These are phyloP conservation scores for Elsinoe arachidis DNA, from an alignment of 2,329 filamentous ascomycete genomes.

Conservation along the genomic window DNA sequence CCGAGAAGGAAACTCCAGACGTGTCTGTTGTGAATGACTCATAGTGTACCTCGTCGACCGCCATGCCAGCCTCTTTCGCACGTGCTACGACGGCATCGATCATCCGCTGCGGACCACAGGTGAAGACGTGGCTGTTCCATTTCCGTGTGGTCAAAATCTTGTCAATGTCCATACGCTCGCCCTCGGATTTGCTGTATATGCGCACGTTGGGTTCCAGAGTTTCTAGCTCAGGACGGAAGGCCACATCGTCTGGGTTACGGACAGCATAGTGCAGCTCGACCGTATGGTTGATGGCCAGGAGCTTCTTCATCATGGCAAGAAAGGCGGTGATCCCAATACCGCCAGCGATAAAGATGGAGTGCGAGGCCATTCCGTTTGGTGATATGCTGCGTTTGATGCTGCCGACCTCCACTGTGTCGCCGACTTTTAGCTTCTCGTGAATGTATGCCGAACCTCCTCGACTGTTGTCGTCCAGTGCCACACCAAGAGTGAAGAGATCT, in stretches of 20 bases:
- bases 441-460: slow-evolving; percentile 55
- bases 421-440: slow-evolving; percentile 41
- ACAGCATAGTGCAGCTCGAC: slow-evolving; percentile 16
- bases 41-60: slow-evolving; percentile 48
- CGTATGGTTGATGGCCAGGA: slow-evolving; percentile 27
- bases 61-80: slow-evolving; percentile 37
- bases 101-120: slow-evolving; percentile 51
- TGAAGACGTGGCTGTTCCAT: slow-evolving; percentile 52
- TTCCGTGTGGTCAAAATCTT: slow-evolving; percentile 38
- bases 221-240: slow-evolving; percentile 36
- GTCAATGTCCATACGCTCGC: slow-evolving; percentile 45
- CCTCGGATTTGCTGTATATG: slow-evolving; percentile 46
- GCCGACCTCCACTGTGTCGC: slow-evolving; percentile 44
- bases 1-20: slow-evolving; percentile 53
- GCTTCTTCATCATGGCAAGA: slow-evolving; percentile 39
- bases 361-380: not conserved
- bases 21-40: slow-evolving; percentile 50
- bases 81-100: slow-evolving; percentile 42
- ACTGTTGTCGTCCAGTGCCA: slow-evolving; percentile 47
- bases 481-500: slow-evolving; percentile 48
- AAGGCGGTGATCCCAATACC: slow-evolving; percentile 62
- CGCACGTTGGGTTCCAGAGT: slow-evolving; percentile 29
- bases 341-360: slow-evolving; percentile 52
- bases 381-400: slow-evolving; percentile 42
- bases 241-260: slow-evolving; percentile 19